These are phyloP conservation scores for Fraxinus excelsior DNA, from an alignment of 257 asterid genomes.

Conservation along the genomic window DNA sequence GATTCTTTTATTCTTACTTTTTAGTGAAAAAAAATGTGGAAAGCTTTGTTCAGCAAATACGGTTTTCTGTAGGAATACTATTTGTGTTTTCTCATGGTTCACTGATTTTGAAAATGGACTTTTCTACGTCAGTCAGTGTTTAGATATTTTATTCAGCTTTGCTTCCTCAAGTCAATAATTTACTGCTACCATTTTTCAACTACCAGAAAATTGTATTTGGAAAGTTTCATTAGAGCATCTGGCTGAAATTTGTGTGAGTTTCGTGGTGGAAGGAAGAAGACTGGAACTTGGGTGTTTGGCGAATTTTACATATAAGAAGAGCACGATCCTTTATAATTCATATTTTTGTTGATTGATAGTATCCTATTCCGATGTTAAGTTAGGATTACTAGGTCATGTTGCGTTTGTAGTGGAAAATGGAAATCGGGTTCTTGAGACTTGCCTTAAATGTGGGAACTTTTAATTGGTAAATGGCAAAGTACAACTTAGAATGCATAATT, in stretches of 20 bases:
- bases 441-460: background rate
- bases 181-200: background rate
- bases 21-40: background rate
- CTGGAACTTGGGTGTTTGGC: background rate
- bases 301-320: background rate
- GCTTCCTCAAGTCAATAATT: background rate
- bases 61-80: conserved; percentile 10
- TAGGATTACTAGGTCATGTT: background rate
- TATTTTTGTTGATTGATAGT: too few relatives aligned
- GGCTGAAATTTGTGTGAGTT: background rate
- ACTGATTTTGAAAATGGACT: background rate
- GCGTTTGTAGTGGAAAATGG: background rate
- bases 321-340: background rate
- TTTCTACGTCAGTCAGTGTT: background rate
- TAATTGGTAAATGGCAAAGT: background rate
- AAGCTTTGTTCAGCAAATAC: conserved; percentile 4
- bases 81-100: background rate
- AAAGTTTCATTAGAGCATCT: background rate
- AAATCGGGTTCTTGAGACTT: background rate
- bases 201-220: background rate
- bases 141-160: background rate
- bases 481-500: conserved; percentile 10
- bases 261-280: background rate
- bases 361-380: background rate
- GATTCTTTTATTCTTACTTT: background rate